Conservation (phyloP, 306 rosid species). For the Lathyrus oleraceus region DNA sequence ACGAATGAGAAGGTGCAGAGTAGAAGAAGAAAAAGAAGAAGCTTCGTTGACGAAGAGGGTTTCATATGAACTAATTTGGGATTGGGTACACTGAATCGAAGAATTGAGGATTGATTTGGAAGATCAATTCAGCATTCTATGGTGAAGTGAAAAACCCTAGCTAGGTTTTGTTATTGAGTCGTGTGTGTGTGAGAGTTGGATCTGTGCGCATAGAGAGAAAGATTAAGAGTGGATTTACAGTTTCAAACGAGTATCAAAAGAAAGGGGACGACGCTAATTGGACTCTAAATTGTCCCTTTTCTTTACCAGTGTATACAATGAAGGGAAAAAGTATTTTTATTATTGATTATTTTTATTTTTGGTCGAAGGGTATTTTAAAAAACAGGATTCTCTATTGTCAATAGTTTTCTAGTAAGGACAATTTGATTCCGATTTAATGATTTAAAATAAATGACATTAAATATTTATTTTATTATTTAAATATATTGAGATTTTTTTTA, state of each 20-base stretch:
- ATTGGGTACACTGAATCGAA: background rate
- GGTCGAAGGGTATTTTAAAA: too few relatives aligned
- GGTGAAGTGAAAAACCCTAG: constrained; percentile 37
- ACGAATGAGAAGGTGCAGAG: constrained; percentile 48
- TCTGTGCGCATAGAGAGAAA: background rate
- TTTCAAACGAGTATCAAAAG: background rate
- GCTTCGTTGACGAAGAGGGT: constrained; percentile 39
- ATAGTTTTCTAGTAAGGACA: too few relatives aligned
- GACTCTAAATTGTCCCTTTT: background rate
- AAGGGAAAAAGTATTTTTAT: too few relatives aligned
- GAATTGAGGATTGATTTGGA: background rate
- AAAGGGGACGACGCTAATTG: background rate
- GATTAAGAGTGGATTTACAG: background rate
- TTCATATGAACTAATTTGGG: constrained; percentile 55
- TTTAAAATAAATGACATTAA: too few relatives aligned
- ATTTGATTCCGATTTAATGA: too few relatives aligned
- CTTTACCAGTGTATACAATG: too few relatives aligned
- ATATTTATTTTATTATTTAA: too few relatives aligned
- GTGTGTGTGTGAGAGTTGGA: background rate
- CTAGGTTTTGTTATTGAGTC: constrained; percentile 17
- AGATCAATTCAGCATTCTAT: background rate
- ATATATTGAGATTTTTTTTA: too few relatives aligned
- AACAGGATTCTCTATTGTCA: too few relatives aligned
- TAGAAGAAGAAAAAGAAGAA: constrained; percentile 38
- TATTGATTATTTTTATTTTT: too few relatives aligned